A percentile compares a stretch with the other conserved stretches of the same genome.
These are phyloP conservation scores for Entomortierella lignicola DNA, from an alignment of 192 early-diverging fungal genomes.

Conservation along the genomic window DNA sequence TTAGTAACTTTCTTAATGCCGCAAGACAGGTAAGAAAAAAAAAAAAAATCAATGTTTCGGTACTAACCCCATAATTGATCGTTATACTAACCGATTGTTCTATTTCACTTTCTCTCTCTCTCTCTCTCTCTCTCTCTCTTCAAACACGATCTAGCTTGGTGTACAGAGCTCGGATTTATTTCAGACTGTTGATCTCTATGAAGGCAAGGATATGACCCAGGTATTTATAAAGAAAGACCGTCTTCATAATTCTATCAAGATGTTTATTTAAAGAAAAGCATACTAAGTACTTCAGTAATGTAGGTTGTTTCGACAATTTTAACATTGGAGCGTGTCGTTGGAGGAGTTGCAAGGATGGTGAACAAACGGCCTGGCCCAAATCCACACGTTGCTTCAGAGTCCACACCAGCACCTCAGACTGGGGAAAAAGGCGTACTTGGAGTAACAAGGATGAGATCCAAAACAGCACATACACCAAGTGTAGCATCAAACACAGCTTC, in stretches of 20 bases:
- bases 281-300: constrained; percentile 4
- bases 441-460: constrained; percentile 42
- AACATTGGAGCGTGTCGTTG: constrained; percentile 72
- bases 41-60: too few relatives aligned
- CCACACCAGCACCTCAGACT: background rate
- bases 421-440: constrained; percentile 2
- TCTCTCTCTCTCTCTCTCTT: too few relatives aligned
- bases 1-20: constrained; percentile 78
- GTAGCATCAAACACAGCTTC: constrained; percentile 29
- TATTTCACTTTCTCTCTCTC: constrained; percentile 13
- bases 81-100: too few relatives aligned
- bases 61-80: too few relatives aligned
- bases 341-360: constrained; percentile 41
- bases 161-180: constrained; percentile 80
- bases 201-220: constrained; percentile 80
- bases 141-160: constrained; percentile 64
- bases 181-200: constrained; percentile 83
- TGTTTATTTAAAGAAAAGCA: background rate
- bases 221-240: constrained; percentile 36
- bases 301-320: constrained; percentile 82
- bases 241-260: background rate
- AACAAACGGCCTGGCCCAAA: constrained; percentile 45
- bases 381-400: constrained; percentile 25
- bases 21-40: constrained; percentile 64
- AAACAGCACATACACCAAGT: constrained; percentile 31